These are phyloP conservation scores for Protomyces macrosporus DNA, from an alignment of 1,139 yeast genomes.

Conservation along the genomic window DNA sequence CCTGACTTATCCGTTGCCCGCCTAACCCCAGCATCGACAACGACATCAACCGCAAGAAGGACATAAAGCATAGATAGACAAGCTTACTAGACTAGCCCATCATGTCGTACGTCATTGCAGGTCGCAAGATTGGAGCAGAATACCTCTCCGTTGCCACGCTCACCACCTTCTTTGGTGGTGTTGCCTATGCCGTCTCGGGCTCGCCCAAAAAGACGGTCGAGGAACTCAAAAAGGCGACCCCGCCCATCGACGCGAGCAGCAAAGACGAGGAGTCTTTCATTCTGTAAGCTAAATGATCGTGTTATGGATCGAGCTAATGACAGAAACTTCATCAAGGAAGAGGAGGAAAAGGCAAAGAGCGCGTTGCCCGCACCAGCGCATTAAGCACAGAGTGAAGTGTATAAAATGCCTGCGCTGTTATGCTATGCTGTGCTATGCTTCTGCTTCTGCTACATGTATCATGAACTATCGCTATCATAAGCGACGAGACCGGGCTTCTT, in stretches of 20 bases:
- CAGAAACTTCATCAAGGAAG: conserved; percentile 25
- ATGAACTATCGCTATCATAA: conserved; percentile 8
- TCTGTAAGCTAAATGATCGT: not conserved
- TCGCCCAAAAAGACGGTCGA: conserved; percentile 30
- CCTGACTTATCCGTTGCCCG: no score
- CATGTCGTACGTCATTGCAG: conserved; percentile 26
- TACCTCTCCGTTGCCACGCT: conserved; percentile 41
- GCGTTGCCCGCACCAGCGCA: conserved; percentile 13
- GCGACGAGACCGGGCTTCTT: conserved; percentile 1
- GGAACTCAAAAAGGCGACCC: conserved; percentile 17
- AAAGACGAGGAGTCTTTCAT: conserved; percentile 24
- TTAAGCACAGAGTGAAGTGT: not conserved
- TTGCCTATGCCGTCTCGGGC: conserved; percentile 36
- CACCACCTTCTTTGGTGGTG: conserved; percentile 37
- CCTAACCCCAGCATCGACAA: not conserved
- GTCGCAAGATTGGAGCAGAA: conserved; percentile 23
- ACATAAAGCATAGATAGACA: not conserved
- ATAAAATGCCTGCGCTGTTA: not conserved
- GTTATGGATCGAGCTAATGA: not conserved
- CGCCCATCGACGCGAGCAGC: conserved; percentile 21
- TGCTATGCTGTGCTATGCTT: not conserved
- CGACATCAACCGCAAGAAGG: not conserved
- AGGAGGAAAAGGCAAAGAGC: conserved; percentile 24
- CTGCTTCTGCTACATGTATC: conserved; percentile 1
- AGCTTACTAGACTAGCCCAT: not conserved